Evolutionary conservation across 768 basidiomycete species (phyloP).

Genomic region (Amanita rubescens): DNA sequence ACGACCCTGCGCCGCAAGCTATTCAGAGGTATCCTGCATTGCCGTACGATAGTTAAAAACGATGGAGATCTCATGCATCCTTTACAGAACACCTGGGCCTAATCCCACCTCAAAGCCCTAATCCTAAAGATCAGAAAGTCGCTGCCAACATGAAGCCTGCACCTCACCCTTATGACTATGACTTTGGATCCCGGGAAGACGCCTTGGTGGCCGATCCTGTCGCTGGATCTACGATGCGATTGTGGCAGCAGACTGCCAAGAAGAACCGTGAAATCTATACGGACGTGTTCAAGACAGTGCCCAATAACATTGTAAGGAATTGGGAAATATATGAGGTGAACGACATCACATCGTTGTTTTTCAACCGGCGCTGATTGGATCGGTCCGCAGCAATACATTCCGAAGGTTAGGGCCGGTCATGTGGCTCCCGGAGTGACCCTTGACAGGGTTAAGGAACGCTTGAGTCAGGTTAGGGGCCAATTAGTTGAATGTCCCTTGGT

Average conservation of each 20-base stretch:
- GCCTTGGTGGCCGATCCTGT: conserved; percentile 72
- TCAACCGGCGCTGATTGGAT: background rate
- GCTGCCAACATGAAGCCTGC: conserved; percentile 75
- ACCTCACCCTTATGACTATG: conserved; percentile 62
- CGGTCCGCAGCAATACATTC: conserved; percentile 54
- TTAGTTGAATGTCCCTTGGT: conserved; percentile 76
- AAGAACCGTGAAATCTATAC: conserved; percentile 82
- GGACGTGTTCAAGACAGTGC: conserved; percentile 81
- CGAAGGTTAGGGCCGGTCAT: conserved; percentile 75
- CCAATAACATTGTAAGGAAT: conserved; percentile 71
- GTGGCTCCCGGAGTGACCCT: conserved; percentile 64
- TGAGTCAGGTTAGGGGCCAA: conserved; percentile 60
- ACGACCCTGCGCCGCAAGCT: conserved; percentile 76
- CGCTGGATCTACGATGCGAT: conserved; percentile 42
- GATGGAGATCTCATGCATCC: conserved; percentile 9
- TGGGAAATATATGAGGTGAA: conserved; percentile 76
- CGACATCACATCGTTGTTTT: conserved; percentile 15
- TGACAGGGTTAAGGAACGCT: conserved; percentile 65
- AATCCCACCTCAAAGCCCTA: conserved; percentile 60
- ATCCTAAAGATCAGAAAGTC: conserved; percentile 24
- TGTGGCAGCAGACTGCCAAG: conserved; percentile 68
- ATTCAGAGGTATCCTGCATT: conserved; percentile 53
- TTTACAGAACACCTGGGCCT: conserved; percentile 78
- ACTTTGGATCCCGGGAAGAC: conserved; percentile 53
- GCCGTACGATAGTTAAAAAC: background rate